Base-by-base conservation (phyloP, 2,329 filamentous ascomycete species). In the Mariannaea sp. region DNA sequence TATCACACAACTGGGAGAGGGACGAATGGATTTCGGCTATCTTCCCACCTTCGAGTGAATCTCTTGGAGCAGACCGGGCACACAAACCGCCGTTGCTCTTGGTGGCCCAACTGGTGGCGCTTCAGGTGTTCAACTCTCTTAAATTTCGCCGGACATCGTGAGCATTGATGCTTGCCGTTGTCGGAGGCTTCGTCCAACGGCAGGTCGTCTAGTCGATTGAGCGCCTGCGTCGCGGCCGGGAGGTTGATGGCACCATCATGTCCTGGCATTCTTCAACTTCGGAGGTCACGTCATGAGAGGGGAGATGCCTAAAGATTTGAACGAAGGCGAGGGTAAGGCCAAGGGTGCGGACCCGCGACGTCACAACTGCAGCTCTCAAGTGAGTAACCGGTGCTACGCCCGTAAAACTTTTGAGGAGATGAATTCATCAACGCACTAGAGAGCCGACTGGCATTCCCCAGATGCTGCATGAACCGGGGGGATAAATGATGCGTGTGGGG, bases 41-140 rank as follows among this genome's bases (percentile, higher is more conserved):
- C n/a, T 24, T 24, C 22, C 4, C 29, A 61, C 61, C 62, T 64
- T 32, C 61, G 46, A 8, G 55, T 51, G 2, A 64, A 64, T 2
- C 49, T 32, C 19, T 62, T 64, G 2, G 45, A 47, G 5, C 62
- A 65, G 1, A 51, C 43, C 6, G 49, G 30, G 7, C 62, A 65
- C 5, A 44, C 19, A 5, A 64, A 65, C 2, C 49, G 41, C 19
- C 47, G 40, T 4, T 39, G 17, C 4, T 32, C 52, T 2, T 56
- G 52, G 22, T 65, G 61, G 0, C 53, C 39, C n/a, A 46, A 51
- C 8, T 65, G 42, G 17, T 65, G 62, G 6, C 62, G 43, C 7
- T 51, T 61, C 0, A 65, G 49, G 17, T 65, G 62, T 41, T 65
- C 62, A 0, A 47, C 20, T 14, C 62, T 42, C 49, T 59, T 64